A percentile compares a stretch with the other conserved stretches of the same genome.
Conservation (phyloP, 148 eudicot species). For the Rhododendron henanense region DNA sequence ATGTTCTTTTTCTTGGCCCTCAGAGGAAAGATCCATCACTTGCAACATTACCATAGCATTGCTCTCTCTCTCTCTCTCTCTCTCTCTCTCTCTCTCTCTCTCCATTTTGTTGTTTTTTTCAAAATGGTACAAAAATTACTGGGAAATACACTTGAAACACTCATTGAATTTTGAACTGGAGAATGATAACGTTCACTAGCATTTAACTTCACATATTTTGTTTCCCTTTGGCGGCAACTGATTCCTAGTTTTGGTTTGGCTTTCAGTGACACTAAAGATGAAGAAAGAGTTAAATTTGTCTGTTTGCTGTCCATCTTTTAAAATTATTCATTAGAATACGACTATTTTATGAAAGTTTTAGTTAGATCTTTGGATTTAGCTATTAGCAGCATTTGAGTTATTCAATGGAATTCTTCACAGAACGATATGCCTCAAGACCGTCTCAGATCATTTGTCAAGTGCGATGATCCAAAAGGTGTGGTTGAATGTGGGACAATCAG, state of each 20-base stretch:
- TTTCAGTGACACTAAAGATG: constrained; percentile 12
- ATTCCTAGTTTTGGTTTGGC: constrained; percentile 8
- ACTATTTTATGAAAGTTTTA: neutral
- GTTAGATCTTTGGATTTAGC: constrained; percentile 2
- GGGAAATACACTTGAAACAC: neutral
- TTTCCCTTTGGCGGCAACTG: constrained; percentile 21
- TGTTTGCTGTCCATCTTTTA: neutral
- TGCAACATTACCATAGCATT: constrained; percentile 5
- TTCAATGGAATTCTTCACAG: constrained; percentile 27
- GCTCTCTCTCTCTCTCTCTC: neutral
- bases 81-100: too few relatives aligned
- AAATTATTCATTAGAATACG: constrained; percentile 1
- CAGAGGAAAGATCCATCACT: constrained; percentile 5
- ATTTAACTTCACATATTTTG: neutral
- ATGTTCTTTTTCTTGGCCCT: neutral
- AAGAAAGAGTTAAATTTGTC: constrained; percentile 5
- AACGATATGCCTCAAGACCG: constrained; percentile 74
- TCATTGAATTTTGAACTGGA: constrained; percentile 1
- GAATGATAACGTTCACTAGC: neutral
- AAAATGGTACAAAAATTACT: neutral
- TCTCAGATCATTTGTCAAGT: constrained; percentile 69
- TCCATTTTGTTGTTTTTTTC: neutral
- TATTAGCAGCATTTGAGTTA: constrained; percentile 19
- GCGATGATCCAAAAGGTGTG: constrained; percentile 87
- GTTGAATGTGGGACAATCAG: constrained; percentile 60